These are phyloP conservation scores for Agrocybe chaxingu DNA, from an alignment of 768 basidiomycete genomes.

Conservation along the genomic window DNA sequence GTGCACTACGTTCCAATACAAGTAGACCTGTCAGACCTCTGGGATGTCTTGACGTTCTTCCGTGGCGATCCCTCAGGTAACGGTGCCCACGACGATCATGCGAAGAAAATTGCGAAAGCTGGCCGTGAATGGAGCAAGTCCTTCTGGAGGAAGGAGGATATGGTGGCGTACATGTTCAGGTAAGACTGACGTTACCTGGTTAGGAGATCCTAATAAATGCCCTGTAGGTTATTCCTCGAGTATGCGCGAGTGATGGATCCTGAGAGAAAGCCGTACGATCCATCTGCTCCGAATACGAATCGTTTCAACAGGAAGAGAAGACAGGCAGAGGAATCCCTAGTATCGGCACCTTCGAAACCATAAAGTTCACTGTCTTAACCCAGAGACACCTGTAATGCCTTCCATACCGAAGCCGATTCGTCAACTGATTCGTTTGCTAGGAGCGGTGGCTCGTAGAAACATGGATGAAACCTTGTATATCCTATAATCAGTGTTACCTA, in stretches of 20 bases:
- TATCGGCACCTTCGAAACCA: too few species aligned
- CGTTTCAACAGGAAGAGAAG: too few species aligned
- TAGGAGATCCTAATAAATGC: too few species aligned
- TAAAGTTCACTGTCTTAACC: too few species aligned
- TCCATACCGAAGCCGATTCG: too few species aligned
- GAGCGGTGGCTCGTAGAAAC: too few species aligned
- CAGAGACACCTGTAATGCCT: too few species aligned
- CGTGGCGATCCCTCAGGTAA: slow-evolving; percentile 52
- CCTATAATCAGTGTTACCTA: too few species aligned
- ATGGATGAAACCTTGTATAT: too few species aligned
- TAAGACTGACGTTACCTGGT: slow-evolving; percentile 15
- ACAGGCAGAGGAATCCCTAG: too few species aligned
- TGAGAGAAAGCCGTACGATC: slow-evolving; percentile 18
- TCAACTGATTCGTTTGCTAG: too few species aligned
- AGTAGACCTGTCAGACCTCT: slow-evolving; percentile 59
- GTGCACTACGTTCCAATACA: slow-evolving; percentile 73
- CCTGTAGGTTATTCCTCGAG: slow-evolving; percentile 20
- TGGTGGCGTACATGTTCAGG: slow-evolving; percentile 58
- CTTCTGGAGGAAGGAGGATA: slow-evolving; percentile 59
- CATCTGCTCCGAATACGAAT: too few species aligned
- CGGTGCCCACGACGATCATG: slow-evolving; percentile 56
- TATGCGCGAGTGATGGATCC: slow-evolving; percentile 48
- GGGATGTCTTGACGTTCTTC: slow-evolving; percentile 73
- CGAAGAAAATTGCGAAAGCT: slow-evolving; percentile 47
- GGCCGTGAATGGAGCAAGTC: slow-evolving; percentile 54